These are phyloP conservation scores for Monascus ruber DNA, from an alignment of 2,329 filamentous ascomycete genomes.

Conservation along the genomic window DNA sequence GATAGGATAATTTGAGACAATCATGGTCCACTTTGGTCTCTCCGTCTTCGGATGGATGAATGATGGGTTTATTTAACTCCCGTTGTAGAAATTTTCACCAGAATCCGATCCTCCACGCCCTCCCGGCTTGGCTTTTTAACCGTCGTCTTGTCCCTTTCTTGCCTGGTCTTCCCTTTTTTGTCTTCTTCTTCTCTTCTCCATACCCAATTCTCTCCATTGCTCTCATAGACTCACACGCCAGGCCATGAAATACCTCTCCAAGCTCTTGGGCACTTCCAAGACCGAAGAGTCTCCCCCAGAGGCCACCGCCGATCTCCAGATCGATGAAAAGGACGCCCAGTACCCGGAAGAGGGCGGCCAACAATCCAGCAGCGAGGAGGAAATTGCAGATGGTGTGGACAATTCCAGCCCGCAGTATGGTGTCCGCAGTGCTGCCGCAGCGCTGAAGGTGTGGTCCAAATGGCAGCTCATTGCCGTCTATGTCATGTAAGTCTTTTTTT, in stretches of 20 bases:
- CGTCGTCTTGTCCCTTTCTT: no score
- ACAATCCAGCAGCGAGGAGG: background rate
- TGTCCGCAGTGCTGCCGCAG: conserved; percentile 1
- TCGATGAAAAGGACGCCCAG: background rate
- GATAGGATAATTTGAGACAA: no score
- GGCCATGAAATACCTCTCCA: background rate
- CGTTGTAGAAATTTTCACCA: no score
- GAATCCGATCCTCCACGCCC: no score
- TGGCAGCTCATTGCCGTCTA: conserved; percentile 24
- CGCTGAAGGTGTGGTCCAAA: conserved; percentile 8
- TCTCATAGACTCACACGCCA: background rate
- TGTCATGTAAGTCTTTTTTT: conserved; percentile 10
- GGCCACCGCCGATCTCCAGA: background rate
- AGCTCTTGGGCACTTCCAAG: background rate
- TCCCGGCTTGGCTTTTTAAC: no score
- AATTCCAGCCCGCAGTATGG: conserved; percentile 1
- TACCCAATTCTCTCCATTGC: no score
- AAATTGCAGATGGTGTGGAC: background rate
- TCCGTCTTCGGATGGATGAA: no score
- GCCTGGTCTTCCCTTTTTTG: no score
- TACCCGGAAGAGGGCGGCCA: background rate
- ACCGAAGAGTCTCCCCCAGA: background rate
- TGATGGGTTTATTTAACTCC: no score
- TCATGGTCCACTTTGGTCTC: no score
- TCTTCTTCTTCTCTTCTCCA: no score